Base-by-base conservation (phyloP, 2,329 filamentous ascomycete species). In the Macroventuria anomochaeta region DNA sequence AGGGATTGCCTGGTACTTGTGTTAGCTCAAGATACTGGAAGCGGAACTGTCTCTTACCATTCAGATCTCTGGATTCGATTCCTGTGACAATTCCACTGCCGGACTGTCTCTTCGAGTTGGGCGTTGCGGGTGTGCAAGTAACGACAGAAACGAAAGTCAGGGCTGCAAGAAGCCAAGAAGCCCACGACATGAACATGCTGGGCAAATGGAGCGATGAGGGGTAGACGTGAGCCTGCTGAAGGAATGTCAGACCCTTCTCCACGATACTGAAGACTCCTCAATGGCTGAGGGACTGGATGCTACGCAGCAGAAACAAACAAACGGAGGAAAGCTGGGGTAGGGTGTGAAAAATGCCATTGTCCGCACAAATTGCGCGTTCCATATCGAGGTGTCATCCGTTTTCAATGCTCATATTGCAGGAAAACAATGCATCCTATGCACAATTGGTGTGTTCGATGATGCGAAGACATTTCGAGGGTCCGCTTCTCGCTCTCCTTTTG, bases 1-100 rank as follows among this genome's bases (percentile, higher is more conserved):
- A 62, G 1, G 65, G 64, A 31, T 67, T 59, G 13, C 67, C 72
- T 75, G 28, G 2, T 21, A 7, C 7, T 5, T n/a, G 5, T 12
- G n/a, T 67, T 23, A 64, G 50, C 15, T 5, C 7, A 13, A 0
- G 2, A 8, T 4, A 39, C 3, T 8, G 26, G 28, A 23, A 31
- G 5, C 5, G 7, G 3, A 7, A 4, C 2, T 0, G 1, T 8
- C 1, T 6, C 15, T 5, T 44, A 63, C 64, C 61, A 33, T 64
- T 59, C n/a, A 46, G 48, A 26, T 69, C 65, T 42, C 55, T 59
- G 10, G 61, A 62, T 3, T 49, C 39, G 10, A 65, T 49, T 3
- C 68, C 68, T 7, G 57, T 55, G 5, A 65, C 64, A 11, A 67
- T 38, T 13, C 57, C 55, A 3, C 34, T 46, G 15, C 32, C 32